Percentiles rank a stretch among this genome's conserved stretches.
Conservation (phyloP, 805 yeast species). For the Zygosaccharomyces gambellarensis region DNA sequence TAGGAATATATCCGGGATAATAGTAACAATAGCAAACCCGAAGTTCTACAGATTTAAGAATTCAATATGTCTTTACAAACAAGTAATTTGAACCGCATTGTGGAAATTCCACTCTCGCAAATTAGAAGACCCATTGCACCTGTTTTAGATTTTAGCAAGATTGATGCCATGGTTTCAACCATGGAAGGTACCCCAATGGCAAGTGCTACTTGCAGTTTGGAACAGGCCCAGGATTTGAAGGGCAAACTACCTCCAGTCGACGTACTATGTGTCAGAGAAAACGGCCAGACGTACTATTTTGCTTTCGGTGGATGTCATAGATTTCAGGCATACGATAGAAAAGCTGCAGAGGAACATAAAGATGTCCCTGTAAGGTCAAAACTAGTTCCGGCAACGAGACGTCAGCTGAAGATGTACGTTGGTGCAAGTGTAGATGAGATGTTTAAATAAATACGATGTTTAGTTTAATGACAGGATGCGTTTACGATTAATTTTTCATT, state of each 20-base stretch:
- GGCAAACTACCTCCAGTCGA: slow-evolving; percentile 83
- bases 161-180: slow-evolving; percentile 74
- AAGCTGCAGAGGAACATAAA: slow-evolving; percentile 34
- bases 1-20: too few relatives aligned
- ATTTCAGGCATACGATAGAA: slow-evolving; percentile 74
- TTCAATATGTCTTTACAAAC: slow-evolving; percentile 65
- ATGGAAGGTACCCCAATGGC: slow-evolving; percentile 59
- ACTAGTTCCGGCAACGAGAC: slow-evolving; percentile 68
- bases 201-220: slow-evolving; percentile 52
- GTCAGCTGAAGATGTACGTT: slow-evolving; percentile 60
- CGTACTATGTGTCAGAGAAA: slow-evolving; percentile 60
- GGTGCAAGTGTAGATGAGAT: slow-evolving; percentile 44
- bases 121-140: slow-evolving; percentile 84
- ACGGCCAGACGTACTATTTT: slow-evolving; percentile 60
- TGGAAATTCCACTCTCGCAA: slow-evolving; percentile 58
- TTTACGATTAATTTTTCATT: neutral
- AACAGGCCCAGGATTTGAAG: slow-evolving; percentile 34
- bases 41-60: neutral
- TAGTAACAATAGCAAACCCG: neutral
- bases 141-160: slow-evolving; percentile 67
- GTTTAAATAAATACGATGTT: slow-evolving; percentile 10
- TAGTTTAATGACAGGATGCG: neutral
- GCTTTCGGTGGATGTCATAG: slow-evolving; percentile 92
- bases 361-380: slow-evolving; percentile 58
- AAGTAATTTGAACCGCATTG: slow-evolving; percentile 44